Conservation (phyloP, 257 asterid species). For the Solanum bulbocastanum region DNA sequence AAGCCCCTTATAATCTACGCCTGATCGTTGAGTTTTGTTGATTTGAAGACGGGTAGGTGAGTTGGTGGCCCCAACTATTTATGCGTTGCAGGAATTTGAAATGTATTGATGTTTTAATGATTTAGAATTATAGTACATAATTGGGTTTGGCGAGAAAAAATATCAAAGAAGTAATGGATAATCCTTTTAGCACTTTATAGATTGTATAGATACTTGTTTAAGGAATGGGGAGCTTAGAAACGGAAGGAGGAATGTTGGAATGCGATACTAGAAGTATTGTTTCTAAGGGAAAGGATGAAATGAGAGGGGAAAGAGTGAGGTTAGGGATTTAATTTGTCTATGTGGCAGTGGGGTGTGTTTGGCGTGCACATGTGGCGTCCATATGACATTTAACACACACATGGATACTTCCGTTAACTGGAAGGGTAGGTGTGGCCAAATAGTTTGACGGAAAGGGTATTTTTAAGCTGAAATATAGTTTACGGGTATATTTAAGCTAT, state of each 20-base stretch:
- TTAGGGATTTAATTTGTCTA: too few species aligned
- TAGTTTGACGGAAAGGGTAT: too few species aligned
- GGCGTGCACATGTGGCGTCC: too few species aligned
- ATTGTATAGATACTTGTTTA: background rate
- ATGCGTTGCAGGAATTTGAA: slow-evolving; percentile 7
- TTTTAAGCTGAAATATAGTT: too few species aligned
- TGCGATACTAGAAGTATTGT: slow-evolving; percentile 91
- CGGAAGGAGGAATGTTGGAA: slow-evolving; percentile 47
- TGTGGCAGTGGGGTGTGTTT: too few species aligned
- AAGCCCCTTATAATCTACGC: slow-evolving; percentile 6
- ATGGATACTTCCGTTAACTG: too few species aligned
- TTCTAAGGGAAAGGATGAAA: background rate
- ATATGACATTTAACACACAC: too few species aligned
- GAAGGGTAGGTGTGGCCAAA: too few species aligned
- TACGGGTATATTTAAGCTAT: too few species aligned
- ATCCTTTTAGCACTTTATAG: background rate
- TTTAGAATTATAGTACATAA: background rate
- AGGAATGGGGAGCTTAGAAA: slow-evolving; percentile 68
- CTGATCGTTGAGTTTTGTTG: slow-evolving; percentile 6
- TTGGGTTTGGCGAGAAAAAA: background rate
- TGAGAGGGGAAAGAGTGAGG: too few species aligned
- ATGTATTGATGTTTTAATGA: background rate
- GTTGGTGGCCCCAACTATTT: slow-evolving; percentile 8
- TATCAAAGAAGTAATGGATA: background rate
- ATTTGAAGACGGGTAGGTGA: background rate